Evolutionary conservation across 2,329 filamentous ascomycete genomes (phyloP), one percentile per base, ranked within the genome.

Genomic region (Aspergillus sp.): DNA sequence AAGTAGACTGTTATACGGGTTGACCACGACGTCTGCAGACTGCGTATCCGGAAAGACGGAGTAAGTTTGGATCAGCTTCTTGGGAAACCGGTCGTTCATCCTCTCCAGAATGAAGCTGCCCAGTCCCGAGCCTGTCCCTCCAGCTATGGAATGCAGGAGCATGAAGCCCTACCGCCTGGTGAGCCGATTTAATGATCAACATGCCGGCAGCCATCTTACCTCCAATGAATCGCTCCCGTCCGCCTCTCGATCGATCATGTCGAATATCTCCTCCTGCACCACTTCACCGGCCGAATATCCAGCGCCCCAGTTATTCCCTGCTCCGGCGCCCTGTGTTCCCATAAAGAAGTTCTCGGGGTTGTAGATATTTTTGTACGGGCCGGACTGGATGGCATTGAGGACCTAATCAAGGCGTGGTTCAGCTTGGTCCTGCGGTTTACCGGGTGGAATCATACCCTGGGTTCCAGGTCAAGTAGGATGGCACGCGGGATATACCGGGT

Each of bases 311-410:
- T 96, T 98, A 63, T 98, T 98, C 28, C 86, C 91, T 5, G 91
- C 91, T 28, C 91, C 91, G 34, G 85, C 78, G 36, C 91, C 91
- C 64, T 89, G 82, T 59, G 94, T 93, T 50, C 89, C 86, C 33
- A 96, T 78, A 58, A 93, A 98, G 66, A 96, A 95, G 69, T 98
- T 98, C 63, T 98, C 91, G 0, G 91, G 91, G 58, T 98, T 98
- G 74, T 98, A 98, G 39, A 98, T 98, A 60, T 98, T 96, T 61
- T 82, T 86, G 69, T 98, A 98, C 0, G 88, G 80, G 1, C 91
- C 86, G 7, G 80, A 82, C 65, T 96, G 89, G 48, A 98, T 98
- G 40, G 78, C 70, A 56, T 96, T 83, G 54, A 98, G 82, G 42
- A 96, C 82, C 79, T 74, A 42, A 26, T 35, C 8, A 19, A 24